phyloP scores from a whole-genome alignment of 208 protist genomes.

The Vickermania spadyakhi region DNA sequence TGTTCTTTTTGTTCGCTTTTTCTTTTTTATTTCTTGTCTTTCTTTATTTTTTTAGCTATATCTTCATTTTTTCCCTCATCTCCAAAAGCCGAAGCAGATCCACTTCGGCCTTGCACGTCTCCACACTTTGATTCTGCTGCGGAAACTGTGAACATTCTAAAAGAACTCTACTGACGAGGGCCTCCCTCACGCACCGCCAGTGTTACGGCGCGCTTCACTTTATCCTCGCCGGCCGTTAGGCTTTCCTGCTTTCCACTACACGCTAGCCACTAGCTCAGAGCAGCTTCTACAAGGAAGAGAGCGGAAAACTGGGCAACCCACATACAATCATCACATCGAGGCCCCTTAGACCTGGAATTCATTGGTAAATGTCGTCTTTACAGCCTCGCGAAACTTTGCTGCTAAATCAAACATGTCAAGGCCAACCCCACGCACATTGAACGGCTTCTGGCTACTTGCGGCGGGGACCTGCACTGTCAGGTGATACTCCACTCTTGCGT shows the following conservation, averaged over 20 bases:
- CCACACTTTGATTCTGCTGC: background rate
- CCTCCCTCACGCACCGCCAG: no score
- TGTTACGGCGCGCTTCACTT: no score
- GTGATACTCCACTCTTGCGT: constrained; percentile 69
- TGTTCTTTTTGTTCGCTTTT: background rate
- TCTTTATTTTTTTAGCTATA: background rate
- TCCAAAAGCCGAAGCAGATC: no score
- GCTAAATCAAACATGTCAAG: constrained; percentile 57
- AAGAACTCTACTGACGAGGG: no score
- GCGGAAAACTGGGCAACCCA: no score
- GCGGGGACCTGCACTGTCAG: constrained; percentile 52
- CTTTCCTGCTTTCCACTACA: no score
- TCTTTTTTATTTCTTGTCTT: constrained; percentile 4
- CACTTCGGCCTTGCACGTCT: background rate
- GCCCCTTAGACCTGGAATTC: constrained; percentile 37
- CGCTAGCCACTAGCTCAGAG: no score
- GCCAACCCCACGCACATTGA: constrained; percentile 60
- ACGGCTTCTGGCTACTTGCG: constrained; percentile 22
- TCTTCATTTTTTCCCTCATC: no score
- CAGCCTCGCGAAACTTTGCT: constrained; percentile 22
- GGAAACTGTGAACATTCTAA: no score
- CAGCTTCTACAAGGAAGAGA: no score
- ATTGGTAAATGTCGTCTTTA: constrained; percentile 40
- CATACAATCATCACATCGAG: constrained; percentile 2
- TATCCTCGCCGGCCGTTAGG: no score